Base-by-base conservation (phyloP, 768 basidiomycete species). In the Hygrophoropsis aurantiaca region DNA sequence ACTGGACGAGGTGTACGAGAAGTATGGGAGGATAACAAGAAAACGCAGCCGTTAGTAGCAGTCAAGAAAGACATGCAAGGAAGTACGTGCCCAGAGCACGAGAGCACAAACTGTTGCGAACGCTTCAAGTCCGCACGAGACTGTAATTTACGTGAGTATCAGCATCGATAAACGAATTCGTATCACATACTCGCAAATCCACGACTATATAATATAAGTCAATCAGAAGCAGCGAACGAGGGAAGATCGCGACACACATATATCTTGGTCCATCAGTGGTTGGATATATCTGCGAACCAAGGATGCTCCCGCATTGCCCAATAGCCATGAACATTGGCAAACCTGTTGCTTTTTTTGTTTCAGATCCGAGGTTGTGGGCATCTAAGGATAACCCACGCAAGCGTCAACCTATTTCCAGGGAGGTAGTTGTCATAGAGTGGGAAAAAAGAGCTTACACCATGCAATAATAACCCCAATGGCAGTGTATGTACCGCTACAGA, bases 291-390 rank as follows among this genome's bases (percentile, higher is more conserved):
- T 84, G 82, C 1, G 83, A 81, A 23, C 82, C 83, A 8, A 84
- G 70, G 39, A 84, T 70, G 53, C 82, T 82, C 11, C 82, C 84
- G 50, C 81, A 82, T 54, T 85, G 84, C 2, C 84, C 84, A 33
- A 85, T 83, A 18, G 81, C 77, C 80, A 84, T 84, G 59, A 84
- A 84, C 62, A 84, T 74, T 3, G 81, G 81, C 13, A 84, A 80
- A 0, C 83, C 83, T 0, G 82, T 79, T 0, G 84, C 83, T 51
- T 75, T 79, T 64, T 85, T 84, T 2, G 80, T 81, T 56, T 85
- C 84, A 2, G 83, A 84, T 3, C 82, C 82, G 5, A 83, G 69
- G 52, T 85, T 86, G 56, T 84, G 82, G 3, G 80, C 75, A 52
- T 76, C 82, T 84, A 27, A 34, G 10, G n/a, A n/a, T n/a, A n/a